phyloP scores from a whole-genome alignment of 2,329 filamentous ascomycete genomes.

The Metarhizium brunneum region DNA sequence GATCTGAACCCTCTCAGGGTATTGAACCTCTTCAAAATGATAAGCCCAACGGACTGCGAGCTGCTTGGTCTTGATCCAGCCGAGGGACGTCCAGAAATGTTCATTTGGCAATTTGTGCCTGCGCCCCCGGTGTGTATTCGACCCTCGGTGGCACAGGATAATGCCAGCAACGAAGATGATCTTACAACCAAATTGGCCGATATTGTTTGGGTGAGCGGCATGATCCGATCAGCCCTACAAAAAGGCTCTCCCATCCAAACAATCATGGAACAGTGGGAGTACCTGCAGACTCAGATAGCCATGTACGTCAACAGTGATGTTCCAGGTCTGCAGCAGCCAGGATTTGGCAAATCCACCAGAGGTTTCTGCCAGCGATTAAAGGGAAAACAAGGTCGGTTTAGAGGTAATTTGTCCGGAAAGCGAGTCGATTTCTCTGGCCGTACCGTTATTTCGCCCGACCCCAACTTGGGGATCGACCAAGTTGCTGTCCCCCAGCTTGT shows the following conservation, averaged over 20 bases:
- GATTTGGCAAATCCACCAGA: conserved; percentile 79
- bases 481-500: conserved; percentile 86
- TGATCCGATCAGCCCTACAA: conserved; percentile 72
- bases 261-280: conserved; percentile 98
- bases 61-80: conserved; percentile 78
- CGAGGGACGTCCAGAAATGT: conserved; percentile 89
- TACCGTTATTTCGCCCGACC: conserved; percentile 96
- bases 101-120: conserved; percentile 93
- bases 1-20: conserved; percentile 86
- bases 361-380: conserved; percentile 94
- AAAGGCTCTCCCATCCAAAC: conserved; percentile 80
- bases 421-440: conserved; percentile 97
- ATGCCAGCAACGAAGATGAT: conserved; percentile 90
- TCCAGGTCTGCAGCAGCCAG: conserved; percentile 81
- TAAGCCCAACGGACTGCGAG: conserved; percentile 79
- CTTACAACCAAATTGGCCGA: conserved; percentile 95
- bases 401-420: conserved; percentile 94
- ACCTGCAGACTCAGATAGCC: conserved; percentile 85
- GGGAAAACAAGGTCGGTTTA: conserved; percentile 94
- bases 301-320: conserved; percentile 98
- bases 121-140: conserved; percentile 90
- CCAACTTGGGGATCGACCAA: conserved; percentile 86
- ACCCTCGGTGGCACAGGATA: conserved; percentile 88
- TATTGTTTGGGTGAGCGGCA: conserved; percentile 84
- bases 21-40: conserved; percentile 83